Evolutionary conservation across 768 basidiomycete genomes (phyloP), one percentile per base, ranked within the genome.

Genomic region (Nidularia sp.): DNA sequence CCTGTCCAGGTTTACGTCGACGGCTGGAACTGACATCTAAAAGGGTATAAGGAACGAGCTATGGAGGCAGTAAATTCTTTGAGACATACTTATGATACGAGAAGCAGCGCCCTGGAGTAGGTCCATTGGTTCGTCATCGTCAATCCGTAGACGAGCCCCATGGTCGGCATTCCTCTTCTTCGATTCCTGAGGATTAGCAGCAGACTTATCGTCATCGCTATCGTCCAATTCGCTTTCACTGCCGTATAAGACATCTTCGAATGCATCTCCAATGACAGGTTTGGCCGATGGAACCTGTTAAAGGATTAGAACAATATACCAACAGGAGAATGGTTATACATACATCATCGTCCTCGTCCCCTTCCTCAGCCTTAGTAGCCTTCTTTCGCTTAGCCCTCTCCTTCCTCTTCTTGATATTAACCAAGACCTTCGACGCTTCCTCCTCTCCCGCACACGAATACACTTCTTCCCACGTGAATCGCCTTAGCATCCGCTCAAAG

Each of bases 161-260:
- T 69, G 60, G 6, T 61, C 53, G 6, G 55, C 57, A 51, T 64
- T 64, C 55, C 66, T 71, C 50, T 67, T 71, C 50, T 70, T 76
- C 6, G 62, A 57, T 7, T 57, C 54, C 34, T 57, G 60, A 8
- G 61, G 33, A 6, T 59, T 60, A 18, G 56, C 54, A 34, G 64
- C 57, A 10, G 69, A 61, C 48, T 72, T 76, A 50, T 88, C 84
- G 43, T 83, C 81, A 41, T 87, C 86, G 55, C 80, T 83, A 55
- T 86, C 85, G 2, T 85, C 88, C 33, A 88, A 69, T 62, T 98
- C 95, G 58, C 91, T 93, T 63, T 98, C 97, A 62, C 93, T 96
- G 41, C 94, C 95, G 65, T 98, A 98, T 29, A 99, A 74, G 0
- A 98, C 92, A 62, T 99, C 95, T 65, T 99, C 95, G 57, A 98